A percentile compares a stretch with the other conserved stretches of the same genome.
Conservation (phyloP, 2,329 filamentous ascomycete species). For the Scedosporium aurantiacum region DNA sequence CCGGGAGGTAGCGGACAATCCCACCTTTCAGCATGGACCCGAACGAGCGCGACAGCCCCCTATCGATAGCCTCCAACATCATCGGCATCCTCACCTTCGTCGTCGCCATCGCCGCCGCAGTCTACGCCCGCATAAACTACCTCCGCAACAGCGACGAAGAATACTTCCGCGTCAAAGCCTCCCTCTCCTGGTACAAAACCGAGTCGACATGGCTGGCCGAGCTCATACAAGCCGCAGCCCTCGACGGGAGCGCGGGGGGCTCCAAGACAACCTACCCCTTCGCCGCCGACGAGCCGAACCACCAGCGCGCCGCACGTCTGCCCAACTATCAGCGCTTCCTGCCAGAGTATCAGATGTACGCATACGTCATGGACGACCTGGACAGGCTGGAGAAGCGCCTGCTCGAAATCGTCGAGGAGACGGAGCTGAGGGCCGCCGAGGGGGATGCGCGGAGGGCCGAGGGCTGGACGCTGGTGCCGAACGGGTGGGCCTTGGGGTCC, state of each 20-base stretch:
- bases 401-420: constrained; percentile 32
- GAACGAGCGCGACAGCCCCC: constrained; percentile 24
- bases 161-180: constrained; percentile 35
- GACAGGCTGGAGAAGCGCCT: constrained; percentile 30
- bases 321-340: constrained; percentile 11
- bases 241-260: neutral
- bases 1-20: no score
- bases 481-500: constrained; percentile 24
- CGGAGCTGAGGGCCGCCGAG: constrained; percentile 21
- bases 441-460: constrained; percentile 13
- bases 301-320: neutral
- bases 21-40: neutral
- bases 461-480: constrained; percentile 26
- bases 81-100: constrained; percentile 36
- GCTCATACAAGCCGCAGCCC: constrained; percentile 21
- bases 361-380: constrained; percentile 35
- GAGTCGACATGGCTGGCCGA: constrained; percentile 34
- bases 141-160: constrained; percentile 34
- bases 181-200: constrained; percentile 37
- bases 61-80: constrained; percentile 31
- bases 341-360: constrained; percentile 34
- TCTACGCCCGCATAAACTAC: constrained; percentile 32
- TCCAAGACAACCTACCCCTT: constrained; percentile 13
- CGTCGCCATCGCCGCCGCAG: constrained; percentile 30
- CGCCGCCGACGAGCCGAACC: constrained; percentile 10